Percentiles rank a stretch among this genome's conserved stretches.
phyloP scores from a whole-genome alignment of 176 grass and related monocot species.

The Sorghum bicolor region DNA sequence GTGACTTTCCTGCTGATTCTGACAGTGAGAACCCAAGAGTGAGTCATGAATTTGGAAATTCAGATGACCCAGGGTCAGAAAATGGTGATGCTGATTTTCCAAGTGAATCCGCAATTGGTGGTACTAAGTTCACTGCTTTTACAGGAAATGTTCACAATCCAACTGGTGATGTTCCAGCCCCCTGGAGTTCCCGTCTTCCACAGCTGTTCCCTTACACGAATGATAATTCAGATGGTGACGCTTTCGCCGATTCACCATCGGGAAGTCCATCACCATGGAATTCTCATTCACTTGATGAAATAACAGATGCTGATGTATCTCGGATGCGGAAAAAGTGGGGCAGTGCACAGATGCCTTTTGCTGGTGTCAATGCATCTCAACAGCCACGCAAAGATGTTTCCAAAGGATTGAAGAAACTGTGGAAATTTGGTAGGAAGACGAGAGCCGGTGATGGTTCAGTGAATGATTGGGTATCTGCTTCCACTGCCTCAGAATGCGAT shows the following conservation, averaged over 20 bases:
- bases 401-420: constrained; percentile 90
- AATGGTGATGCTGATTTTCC: constrained; percentile 46
- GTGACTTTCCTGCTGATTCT: constrained; percentile 68
- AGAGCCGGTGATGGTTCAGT: constrained; percentile 58
- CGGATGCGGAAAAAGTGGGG: constrained; percentile 97
- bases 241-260: constrained; percentile 69
- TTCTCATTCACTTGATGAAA: constrained; percentile 69
- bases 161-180: constrained; percentile 45
- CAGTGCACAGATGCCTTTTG: constrained; percentile 71
- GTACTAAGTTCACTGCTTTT: constrained; percentile 46
- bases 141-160: constrained; percentile 44
- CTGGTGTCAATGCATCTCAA: constrained; percentile 63
- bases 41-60: constrained; percentile 58
- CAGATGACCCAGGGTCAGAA: constrained; percentile 80
- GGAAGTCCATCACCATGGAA: constrained; percentile 87
- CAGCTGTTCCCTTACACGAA: constrained; percentile 59
- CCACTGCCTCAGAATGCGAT: constrained; percentile 93
- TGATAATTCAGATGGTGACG: constrained; percentile 74
- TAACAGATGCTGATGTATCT: constrained; percentile 67
- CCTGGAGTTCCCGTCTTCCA: constrained; percentile 47
- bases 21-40: constrained; percentile 75
- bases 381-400: constrained; percentile 80
- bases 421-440: constrained; percentile 96
- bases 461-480: constrained; percentile 95
- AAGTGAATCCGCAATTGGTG: constrained; percentile 16